These are phyloP conservation scores for Fusarium sp. DNA, from an alignment of 2,329 filamentous ascomycete genomes.

Conservation along the genomic window DNA sequence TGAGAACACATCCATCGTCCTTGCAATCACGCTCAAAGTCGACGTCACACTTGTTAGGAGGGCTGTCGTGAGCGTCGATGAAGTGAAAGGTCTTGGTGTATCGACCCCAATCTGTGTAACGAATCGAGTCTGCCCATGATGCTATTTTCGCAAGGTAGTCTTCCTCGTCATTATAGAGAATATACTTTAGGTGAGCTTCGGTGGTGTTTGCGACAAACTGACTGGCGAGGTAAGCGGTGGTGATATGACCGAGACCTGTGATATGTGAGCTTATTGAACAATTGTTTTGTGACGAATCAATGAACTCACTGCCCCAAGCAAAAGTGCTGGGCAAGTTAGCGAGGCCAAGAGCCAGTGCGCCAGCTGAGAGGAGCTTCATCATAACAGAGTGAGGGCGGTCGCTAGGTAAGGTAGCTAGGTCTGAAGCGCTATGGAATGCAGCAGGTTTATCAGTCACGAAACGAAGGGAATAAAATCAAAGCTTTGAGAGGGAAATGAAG, in stretches of 20 bases:
- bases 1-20: conserved; percentile 68
- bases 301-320: conserved; percentile 55
- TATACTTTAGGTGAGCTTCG: conserved; percentile 63
- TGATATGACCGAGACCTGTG: conserved; percentile 70
- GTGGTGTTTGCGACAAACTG: conserved; percentile 67
- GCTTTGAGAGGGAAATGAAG: neutral
- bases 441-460: neutral
- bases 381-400: neutral
- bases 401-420: neutral
- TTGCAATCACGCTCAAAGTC: conserved; percentile 70
- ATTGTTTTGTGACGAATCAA: conserved; percentile 15
- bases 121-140: conserved; percentile 73
- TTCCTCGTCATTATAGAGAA: conserved; percentile 63
- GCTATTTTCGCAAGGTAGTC: conserved; percentile 71
- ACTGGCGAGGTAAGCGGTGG: conserved; percentile 70
- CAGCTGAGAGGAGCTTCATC: conserved; percentile 47
- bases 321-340: conserved; percentile 47
- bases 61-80: conserved; percentile 73
- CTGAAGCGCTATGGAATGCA: neutral
- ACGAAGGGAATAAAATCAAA: neutral
- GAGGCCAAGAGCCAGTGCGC: conserved; percentile 44
- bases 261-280: conserved; percentile 17
- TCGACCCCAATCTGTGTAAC: conserved; percentile 70
- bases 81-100: conserved; percentile 73
- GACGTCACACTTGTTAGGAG: conserved; percentile 66